Base-by-base conservation (phyloP, 2,329 filamentous ascomycete species). In the Cryphonectria parasitica region DNA sequence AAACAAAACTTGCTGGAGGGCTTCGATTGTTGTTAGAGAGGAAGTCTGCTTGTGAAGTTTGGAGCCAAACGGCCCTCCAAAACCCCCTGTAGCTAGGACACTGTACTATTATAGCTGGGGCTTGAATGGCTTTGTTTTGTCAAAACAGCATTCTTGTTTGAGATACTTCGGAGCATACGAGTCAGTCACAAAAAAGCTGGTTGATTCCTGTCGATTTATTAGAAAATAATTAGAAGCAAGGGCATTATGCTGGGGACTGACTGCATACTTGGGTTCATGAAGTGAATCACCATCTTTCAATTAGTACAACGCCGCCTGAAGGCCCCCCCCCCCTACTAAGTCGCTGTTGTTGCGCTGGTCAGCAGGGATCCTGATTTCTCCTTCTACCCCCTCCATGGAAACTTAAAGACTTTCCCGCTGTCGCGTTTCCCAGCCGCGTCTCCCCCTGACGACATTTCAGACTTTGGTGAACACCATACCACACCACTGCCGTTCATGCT, bases 361-460 rank as follows among this genome's bases (percentile, higher is more conserved):
- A 34, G 28, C 25, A 31, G 54, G 54, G 54, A 43, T 31, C 39
- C 31, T n/a, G 10, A 0, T 36, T 64, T 41, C 49, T 25, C 3
- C 36, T 28, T 36, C 63, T 64, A 19, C 63, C 63, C 63, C 63
- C 63, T 64, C 63, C 63, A 64, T 64, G 22, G 41, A 49, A 25
- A 22, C 63, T 19, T 52, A 1, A 19, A 28, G 45, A 49, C 45
- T 22, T 13, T 49, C 43, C 63, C n/a, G 17, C 22, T 15, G 41
- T 49, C 63, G 63, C 63, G 43, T 49, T 52, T 52, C 17, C 63
- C 43, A 36, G n/a, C 63, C 43, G 39, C 36, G 61, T 45, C 36
- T 17, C 39, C 7, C 22, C 31, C 36, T 45, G 36, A 45, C 41
- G n/a, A 64, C 41, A 64, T 31, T 22, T 39, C 36, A 43, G 36